Conservation (phyloP, 371 early-diverging fungal genomes). For the Mucor irregularis region DNA sequence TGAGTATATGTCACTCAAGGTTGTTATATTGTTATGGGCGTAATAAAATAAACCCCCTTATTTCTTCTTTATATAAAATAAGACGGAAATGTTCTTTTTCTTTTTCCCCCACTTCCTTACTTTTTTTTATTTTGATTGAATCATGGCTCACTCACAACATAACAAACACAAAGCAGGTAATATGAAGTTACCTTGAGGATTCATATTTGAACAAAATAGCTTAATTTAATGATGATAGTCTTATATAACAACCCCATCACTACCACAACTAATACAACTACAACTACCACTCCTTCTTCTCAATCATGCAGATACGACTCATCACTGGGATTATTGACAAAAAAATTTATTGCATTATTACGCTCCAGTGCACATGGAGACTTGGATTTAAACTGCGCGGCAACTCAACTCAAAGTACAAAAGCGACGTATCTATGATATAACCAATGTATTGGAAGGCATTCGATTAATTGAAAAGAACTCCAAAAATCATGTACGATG, state of each 20-base stretch:
- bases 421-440: constrained; percentile 89
- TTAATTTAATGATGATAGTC: too few species aligned
- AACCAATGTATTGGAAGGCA: constrained; percentile 84
- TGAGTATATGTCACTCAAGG: too few species aligned
- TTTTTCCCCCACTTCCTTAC: not conserved
- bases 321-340: constrained; percentile 76
- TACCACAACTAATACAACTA: not conserved
- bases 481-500: constrained; percentile 81
- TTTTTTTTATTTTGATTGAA: constrained; percentile 1
- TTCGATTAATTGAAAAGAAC: constrained; percentile 76
- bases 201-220: too few species aligned
- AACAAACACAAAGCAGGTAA: not conserved
- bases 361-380: constrained; percentile 64
- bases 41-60: too few species aligned
- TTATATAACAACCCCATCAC: too few species aligned
- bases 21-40: too few species aligned
- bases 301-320: constrained; percentile 39
- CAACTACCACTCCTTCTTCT: not conserved
- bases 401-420: constrained; percentile 68
- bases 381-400: constrained; percentile 75
- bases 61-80: too few species aligned
- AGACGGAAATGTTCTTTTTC: too few species aligned
- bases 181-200: too few species aligned
- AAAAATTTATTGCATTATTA: constrained; percentile 71
- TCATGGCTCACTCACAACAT: not conserved